Evolutionary conservation across 1,284 basidiomycete species (phyloP).

Genomic region (Naganishia albida): DNA sequence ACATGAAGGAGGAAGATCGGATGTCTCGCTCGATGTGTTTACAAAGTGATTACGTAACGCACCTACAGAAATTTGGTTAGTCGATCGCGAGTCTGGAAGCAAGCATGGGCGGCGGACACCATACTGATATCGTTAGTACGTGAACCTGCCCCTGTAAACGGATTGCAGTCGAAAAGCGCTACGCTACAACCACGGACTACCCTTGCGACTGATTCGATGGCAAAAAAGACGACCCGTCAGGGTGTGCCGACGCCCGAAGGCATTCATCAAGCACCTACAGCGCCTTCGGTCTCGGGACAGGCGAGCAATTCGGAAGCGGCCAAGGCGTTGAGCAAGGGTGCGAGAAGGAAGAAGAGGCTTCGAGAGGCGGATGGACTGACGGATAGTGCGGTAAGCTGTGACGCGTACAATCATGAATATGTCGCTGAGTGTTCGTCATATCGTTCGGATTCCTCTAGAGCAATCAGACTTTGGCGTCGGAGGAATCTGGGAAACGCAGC

Average conservation of each 20-base stretch:
- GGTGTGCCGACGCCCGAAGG: constrained; percentile 8
- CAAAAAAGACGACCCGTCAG: too few species aligned
- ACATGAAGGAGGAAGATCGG: constrained; percentile 1
- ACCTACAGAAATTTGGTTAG: background rate
- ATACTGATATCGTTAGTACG: too few species aligned
- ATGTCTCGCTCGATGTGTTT: background rate
- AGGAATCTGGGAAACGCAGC: constrained; percentile 4
- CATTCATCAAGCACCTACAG: constrained; percentile 22
- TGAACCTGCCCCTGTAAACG: too few species aligned
- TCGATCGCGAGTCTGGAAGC: background rate
- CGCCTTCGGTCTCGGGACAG: constrained; percentile 20
- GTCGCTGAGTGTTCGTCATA: too few species aligned
- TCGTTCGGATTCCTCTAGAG: constrained; percentile 8
- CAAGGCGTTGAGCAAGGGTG: constrained; percentile 1
- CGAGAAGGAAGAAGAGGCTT: constrained; percentile 1
- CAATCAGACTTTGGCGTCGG: constrained; percentile 5
- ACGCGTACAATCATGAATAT: too few species aligned
- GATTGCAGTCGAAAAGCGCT: too few species aligned
- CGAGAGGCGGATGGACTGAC: constrained; percentile 3
- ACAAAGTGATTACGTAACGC: constrained; percentile 1
- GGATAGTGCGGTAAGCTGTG: background rate
- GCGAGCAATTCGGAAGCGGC: constrained; percentile 15
- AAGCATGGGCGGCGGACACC: too few species aligned
- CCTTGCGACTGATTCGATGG: too few species aligned
- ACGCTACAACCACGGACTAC: too few species aligned